Evolutionary conservation across 352 stramenopile species (phyloP).

Genomic region (Globisporangium nagaii): DNA sequence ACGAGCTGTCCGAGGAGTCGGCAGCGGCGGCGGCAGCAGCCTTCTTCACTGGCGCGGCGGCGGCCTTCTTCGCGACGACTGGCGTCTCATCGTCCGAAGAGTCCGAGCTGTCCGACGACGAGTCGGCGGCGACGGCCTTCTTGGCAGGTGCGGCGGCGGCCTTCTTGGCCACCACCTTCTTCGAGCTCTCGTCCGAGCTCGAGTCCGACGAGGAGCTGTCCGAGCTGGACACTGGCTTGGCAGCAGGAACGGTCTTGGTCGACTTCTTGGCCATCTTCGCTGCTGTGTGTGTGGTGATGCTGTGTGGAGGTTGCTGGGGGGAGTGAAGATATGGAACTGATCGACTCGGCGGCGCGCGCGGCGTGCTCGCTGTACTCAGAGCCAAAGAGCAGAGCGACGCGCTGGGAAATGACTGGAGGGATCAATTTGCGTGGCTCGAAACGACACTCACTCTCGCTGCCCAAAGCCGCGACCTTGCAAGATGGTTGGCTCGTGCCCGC

Average conservation of each 20-base stretch:
- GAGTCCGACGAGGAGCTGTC: slow-evolving; percentile 33
- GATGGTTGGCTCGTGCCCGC: slow-evolving; percentile 29
- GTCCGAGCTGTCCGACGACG: slow-evolving; percentile 27
- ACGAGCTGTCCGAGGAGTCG: slow-evolving; percentile 21
- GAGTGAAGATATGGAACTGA: slow-evolving; percentile 15
- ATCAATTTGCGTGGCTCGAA: slow-evolving; percentile 9
- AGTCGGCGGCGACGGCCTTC: slow-evolving; percentile 42
- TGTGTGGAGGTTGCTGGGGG: neutral
- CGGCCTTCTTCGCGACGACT: slow-evolving; percentile 27
- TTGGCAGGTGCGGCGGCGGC: slow-evolving; percentile 29
- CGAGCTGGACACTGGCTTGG: slow-evolving; percentile 28
- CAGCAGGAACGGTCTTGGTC: slow-evolving; percentile 14
- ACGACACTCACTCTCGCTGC: slow-evolving; percentile 4
- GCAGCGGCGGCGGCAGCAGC: slow-evolving; percentile 7
- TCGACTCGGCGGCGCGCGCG: neutral
- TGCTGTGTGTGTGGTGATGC: neutral
- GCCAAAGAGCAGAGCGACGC: neutral
- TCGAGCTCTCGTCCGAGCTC: slow-evolving; percentile 32
- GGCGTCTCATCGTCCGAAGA: slow-evolving; percentile 27
- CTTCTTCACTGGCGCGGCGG: slow-evolving; percentile 21
- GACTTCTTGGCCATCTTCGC: slow-evolving; percentile 34
- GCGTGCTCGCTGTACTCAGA: neutral
- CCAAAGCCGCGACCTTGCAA: slow-evolving; percentile 1
- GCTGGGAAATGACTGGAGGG: slow-evolving; percentile 12
- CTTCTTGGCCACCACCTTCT: slow-evolving; percentile 35